A percentile compares a stretch with the other conserved stretches of the same genome.
These are phyloP conservation scores for Moringa oleifera DNA, from an alignment of 345 rosid genomes.

Conservation along the genomic window DNA sequence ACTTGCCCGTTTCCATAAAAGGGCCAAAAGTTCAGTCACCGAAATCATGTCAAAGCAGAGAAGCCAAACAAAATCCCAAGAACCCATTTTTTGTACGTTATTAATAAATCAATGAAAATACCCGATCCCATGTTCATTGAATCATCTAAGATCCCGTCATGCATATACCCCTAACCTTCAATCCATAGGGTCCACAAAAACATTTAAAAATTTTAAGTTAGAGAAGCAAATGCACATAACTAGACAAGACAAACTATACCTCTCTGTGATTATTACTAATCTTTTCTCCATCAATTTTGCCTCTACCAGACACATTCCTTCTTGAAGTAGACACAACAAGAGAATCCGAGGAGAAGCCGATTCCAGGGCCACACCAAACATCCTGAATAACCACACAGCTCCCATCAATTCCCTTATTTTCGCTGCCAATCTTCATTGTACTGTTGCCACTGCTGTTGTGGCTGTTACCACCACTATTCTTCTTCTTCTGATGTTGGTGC, in stretches of 20 bases:
- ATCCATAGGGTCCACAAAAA: neutral
- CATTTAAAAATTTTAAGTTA: neutral
- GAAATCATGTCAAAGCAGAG: neutral
- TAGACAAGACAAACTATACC: slow-evolving; percentile 18
- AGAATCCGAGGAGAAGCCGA: slow-evolving; percentile 76
- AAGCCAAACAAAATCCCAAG: neutral
- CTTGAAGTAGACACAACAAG: slow-evolving; percentile 44
- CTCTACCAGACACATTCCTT: slow-evolving; percentile 54
- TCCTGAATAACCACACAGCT: slow-evolving; percentile 56
- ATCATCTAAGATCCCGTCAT: neutral
- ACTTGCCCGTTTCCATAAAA: neutral
- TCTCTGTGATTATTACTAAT: slow-evolving; percentile 35
- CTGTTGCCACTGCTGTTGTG: slow-evolving; percentile 9
- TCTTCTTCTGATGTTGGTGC: slow-evolving; percentile 29
- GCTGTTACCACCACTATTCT: slow-evolving; percentile 17
- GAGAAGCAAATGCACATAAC: neutral
- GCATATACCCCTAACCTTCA: neutral
- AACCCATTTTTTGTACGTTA: neutral
- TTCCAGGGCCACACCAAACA: slow-evolving; percentile 93
- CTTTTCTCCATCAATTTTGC: slow-evolving; percentile 60
- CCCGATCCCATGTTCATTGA: too few relatives aligned
- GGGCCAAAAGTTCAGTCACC: neutral
- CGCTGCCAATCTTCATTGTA: slow-evolving; percentile 21
- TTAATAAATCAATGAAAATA: too few relatives aligned
- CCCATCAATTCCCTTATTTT: slow-evolving; percentile 15